phyloP scores from a whole-genome alignment of 352 stramenopile genomes.

The Pythium grandisporangium region DNA sequence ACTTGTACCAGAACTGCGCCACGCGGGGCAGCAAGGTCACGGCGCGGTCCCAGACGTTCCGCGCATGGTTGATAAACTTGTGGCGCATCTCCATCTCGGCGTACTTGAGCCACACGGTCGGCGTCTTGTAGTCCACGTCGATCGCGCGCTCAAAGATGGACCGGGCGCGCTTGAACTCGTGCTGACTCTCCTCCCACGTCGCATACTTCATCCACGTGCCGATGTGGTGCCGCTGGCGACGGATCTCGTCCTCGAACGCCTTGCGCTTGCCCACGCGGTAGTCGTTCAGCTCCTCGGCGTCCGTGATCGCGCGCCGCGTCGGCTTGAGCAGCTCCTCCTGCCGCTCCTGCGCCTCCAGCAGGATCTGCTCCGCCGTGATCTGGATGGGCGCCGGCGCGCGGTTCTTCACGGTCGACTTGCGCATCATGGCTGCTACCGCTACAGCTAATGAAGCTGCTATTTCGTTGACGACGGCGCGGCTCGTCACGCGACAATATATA shows the following conservation, averaged over 20 bases:
- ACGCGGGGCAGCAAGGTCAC: constrained; percentile 94
- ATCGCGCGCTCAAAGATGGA: constrained; percentile 97
- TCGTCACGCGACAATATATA: too few species aligned
- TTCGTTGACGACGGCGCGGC: too few species aligned
- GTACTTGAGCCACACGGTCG: constrained; percentile 97
- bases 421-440: constrained; percentile 56
- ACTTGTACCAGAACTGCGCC: constrained; percentile 99
- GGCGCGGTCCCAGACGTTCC: constrained; percentile 93
- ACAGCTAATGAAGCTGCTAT: too few species aligned
- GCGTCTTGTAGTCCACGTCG: constrained; percentile 95
- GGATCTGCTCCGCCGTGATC: constrained; percentile 99
- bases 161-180: constrained; percentile 95
- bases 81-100: constrained; percentile 99
- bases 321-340: constrained; percentile 72
- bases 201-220: constrained; percentile 99
- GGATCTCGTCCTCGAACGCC: constrained; percentile 94
- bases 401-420: constrained; percentile 95
- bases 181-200: constrained; percentile 97
- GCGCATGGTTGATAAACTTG: constrained; percentile 98
- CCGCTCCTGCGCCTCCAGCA: constrained; percentile 89
- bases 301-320: constrained; percentile 76
- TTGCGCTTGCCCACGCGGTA: constrained; percentile 91
- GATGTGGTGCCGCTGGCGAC: constrained; percentile 92
- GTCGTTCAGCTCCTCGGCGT: constrained; percentile 88
- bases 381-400: constrained; percentile 97